These are phyloP conservation scores for Leccinellum rugosiceps DNA, from an alignment of 768 basidiomycete species.

Conservation along the genomic window DNA sequence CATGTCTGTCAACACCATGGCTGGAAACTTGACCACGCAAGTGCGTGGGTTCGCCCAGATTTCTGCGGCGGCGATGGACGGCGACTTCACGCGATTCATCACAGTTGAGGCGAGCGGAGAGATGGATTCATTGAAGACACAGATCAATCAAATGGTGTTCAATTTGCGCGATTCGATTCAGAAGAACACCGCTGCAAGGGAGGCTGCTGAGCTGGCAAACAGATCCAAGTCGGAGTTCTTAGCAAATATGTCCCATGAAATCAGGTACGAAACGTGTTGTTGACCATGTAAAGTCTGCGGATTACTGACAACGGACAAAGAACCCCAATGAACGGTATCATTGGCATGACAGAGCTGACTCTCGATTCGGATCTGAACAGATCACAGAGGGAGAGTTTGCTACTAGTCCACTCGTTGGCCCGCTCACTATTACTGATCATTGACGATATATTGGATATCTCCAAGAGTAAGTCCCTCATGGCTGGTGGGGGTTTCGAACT, in stretches of 20 bases:
- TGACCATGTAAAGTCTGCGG: background rate
- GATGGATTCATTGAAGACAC: conserved; percentile 99
- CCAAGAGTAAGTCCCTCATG: conserved; percentile 77
- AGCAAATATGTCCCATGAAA: conserved; percentile 98
- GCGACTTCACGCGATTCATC: conserved; percentile 98
- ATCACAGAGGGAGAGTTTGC: conserved; percentile 90
- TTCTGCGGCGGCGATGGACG: conserved; percentile 96
- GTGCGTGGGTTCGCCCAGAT: conserved; percentile 99
- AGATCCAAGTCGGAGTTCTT: conserved; percentile 96
- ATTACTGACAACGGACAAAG: conserved; percentile 39
- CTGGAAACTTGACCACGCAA: conserved; percentile 93
- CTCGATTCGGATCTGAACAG: conserved; percentile 94
- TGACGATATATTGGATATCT: conserved; percentile 99
- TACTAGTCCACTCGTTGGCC: conserved; percentile 93
- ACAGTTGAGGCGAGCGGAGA: conserved; percentile 98
- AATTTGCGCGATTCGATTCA: conserved; percentile 95
- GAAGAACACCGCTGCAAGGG: conserved; percentile 97
- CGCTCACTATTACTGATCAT: conserved; percentile 93
- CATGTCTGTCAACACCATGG: conserved; percentile 97
- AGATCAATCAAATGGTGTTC: conserved; percentile 99
- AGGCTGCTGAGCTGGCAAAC: conserved; percentile 98
- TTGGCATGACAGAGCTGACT: conserved; percentile 99
- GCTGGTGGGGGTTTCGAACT: background rate
- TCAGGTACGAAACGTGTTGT: conserved; percentile 57
- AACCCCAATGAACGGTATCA: conserved; percentile 99